Conservation (phyloP, 352 stramenopile genomes). For the Vaucheria bursata region DNA sequence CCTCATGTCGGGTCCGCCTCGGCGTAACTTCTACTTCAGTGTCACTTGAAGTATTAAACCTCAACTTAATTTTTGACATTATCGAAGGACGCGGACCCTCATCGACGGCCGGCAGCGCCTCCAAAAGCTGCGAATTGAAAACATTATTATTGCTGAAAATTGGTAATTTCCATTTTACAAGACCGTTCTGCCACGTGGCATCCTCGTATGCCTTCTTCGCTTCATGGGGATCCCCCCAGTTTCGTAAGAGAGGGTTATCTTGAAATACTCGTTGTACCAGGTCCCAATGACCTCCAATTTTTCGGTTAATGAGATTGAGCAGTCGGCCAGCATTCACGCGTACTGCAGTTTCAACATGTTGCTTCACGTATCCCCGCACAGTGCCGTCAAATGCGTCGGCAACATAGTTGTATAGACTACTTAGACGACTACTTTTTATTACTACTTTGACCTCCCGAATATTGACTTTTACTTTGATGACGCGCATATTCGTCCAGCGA, state of each 20-base stretch:
- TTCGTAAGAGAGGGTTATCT: neutral
- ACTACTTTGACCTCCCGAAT: slow-evolving; percentile 28
- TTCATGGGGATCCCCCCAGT: neutral
- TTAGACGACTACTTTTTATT: slow-evolving; percentile 26
- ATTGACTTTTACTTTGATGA: slow-evolving; percentile 19
- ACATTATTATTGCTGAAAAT: too few relatives aligned
- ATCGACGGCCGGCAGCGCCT: too few relatives aligned
- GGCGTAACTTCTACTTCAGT: too few relatives aligned
- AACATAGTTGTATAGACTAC: slow-evolving; percentile 33
- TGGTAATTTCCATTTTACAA: neutral
- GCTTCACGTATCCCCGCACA: slow-evolving; percentile 24
- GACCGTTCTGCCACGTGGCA: neutral
- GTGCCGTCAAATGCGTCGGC: slow-evolving; percentile 31
- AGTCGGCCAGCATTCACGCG: slow-evolving; percentile 29
- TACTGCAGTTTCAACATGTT: slow-evolving; percentile 28
- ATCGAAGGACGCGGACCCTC: too few relatives aligned
- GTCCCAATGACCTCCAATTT: slow-evolving; percentile 23
- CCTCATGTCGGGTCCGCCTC: too few relatives aligned
- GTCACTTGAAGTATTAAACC: too few relatives aligned
- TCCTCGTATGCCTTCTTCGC: neutral
- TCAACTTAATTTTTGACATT: too few relatives aligned
- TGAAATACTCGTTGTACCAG: slow-evolving; percentile 3
- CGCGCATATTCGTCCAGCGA: slow-evolving; percentile 7
- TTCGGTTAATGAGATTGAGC: slow-evolving; percentile 24
- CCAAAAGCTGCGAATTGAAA: too few relatives aligned